Evolutionary conservation across 306 rosid genomes (phyloP).

Genomic region (Casuarina glauca): DNA sequence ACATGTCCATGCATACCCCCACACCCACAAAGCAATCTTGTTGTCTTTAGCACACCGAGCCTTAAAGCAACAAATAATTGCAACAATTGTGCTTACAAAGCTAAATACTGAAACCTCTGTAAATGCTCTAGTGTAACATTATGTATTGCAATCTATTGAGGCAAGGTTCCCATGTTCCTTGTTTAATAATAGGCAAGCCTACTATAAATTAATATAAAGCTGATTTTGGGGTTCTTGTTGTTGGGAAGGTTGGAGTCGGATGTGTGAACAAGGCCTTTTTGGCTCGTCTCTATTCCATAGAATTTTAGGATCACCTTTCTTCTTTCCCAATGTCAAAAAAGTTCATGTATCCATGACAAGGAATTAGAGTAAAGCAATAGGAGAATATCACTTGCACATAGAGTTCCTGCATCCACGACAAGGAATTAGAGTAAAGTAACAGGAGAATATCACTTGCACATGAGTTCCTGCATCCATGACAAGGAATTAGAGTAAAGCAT

Average conservation of each 20-base stretch:
- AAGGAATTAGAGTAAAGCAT: too few species aligned
- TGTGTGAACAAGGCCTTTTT: conserved; percentile 78
- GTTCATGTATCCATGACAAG: conserved; percentile 53
- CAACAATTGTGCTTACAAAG: neutral
- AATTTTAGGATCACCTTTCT: conserved; percentile 80
- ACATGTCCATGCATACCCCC: too few species aligned
- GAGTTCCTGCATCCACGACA: too few species aligned
- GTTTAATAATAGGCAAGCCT: conserved; percentile 33
- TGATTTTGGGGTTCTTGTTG: conserved; percentile 29
- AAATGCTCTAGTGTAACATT: conserved; percentile 23
- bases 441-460: too few species aligned
- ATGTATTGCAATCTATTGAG: conserved; percentile 36
- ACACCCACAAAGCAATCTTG: too few species aligned
- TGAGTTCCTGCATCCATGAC: too few species aligned
- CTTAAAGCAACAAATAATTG: too few species aligned
- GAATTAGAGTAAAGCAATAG: neutral
- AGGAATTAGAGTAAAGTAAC: too few species aligned
- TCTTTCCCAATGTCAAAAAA: conserved; percentile 83
- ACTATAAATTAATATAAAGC: conserved; percentile 25
- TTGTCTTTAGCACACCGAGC: too few species aligned
- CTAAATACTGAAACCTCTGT: neutral
- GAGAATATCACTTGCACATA: too few species aligned
- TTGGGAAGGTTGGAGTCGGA: conserved; percentile 51
- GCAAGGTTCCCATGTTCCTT: conserved; percentile 12
- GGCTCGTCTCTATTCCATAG: conserved; percentile 96